These are phyloP conservation scores for Elaeagnus macrophylla DNA, from an alignment of 306 rosid genomes.

Conservation along the genomic window DNA sequence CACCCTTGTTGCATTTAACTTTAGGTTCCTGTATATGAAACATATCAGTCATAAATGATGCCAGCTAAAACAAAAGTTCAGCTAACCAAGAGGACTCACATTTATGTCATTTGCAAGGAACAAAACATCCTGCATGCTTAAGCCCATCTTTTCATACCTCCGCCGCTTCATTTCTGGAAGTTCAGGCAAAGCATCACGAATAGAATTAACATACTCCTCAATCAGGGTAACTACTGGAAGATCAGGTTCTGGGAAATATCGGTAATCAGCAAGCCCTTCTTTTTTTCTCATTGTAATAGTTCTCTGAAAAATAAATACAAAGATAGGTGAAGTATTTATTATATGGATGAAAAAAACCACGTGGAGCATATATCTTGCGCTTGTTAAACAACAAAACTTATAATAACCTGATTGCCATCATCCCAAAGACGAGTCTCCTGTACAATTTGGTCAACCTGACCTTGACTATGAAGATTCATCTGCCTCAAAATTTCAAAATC, in stretches of 20 bases:
- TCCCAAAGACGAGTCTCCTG: constrained; percentile 97
- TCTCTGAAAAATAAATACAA: constrained; percentile 39
- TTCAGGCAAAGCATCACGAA: constrained; percentile 65
- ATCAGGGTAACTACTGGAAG: constrained; percentile 73
- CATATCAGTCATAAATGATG: neutral
- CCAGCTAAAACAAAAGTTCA: neutral
- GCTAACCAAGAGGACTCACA: constrained; percentile 42
- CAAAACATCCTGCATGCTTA: constrained; percentile 90
- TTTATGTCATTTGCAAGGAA: constrained; percentile 73
- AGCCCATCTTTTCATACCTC: constrained; percentile 74
- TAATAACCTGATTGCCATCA: constrained; percentile 79
- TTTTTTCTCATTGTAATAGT: constrained; percentile 95
- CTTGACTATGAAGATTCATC: constrained; percentile 65
- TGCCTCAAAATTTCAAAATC: constrained; percentile 93
- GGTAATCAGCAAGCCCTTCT: constrained; percentile 96
- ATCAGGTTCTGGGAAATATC: constrained; percentile 96
- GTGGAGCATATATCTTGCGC: constrained; percentile 7
- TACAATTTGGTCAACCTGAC: constrained; percentile 61
- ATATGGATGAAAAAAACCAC: constrained; percentile 3
- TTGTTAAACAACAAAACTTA: constrained; percentile 19
- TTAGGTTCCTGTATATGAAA: neutral
- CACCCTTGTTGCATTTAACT: neutral
- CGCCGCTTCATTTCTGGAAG: constrained; percentile 87
- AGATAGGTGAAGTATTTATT: neutral
- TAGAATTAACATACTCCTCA: constrained; percentile 55